Percentiles rank a stretch among this genome's conserved stretches.
phyloP scores from a whole-genome alignment of 164 flowering plant genomes.

The Vitis rotundifolia region DNA sequence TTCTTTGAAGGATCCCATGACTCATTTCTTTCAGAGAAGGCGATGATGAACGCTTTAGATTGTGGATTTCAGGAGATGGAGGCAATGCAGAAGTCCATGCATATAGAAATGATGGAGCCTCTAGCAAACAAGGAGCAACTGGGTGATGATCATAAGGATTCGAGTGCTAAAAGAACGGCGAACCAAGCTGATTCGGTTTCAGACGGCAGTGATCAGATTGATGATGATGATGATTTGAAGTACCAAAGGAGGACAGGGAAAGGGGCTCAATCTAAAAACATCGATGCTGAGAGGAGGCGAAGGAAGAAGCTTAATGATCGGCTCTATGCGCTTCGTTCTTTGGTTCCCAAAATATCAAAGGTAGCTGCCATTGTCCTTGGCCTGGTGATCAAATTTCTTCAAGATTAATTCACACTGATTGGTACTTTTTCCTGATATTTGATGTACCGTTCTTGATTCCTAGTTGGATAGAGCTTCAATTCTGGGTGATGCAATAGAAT shows the following conservation, averaged over 20 bases:
- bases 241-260: constrained; percentile 46
- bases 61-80: constrained; percentile 28
- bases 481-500: constrained; percentile 85
- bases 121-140: constrained; percentile 20
- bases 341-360: constrained; percentile 92
- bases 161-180: constrained; percentile 36
- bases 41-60: constrained; percentile 18
- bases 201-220: constrained; percentile 75
- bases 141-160: constrained; percentile 40
- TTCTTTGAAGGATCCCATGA: constrained; percentile 36
- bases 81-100: constrained; percentile 33
- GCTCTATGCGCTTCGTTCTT: constrained; percentile 68
- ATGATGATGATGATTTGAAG: constrained; percentile 72
- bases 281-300: constrained; percentile 88
- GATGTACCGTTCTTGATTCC: neutral
- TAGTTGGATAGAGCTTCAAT: constrained; percentile 90
- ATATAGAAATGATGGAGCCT: constrained; percentile 23
- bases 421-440: too few species aligned
- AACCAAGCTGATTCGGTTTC: constrained; percentile 52
- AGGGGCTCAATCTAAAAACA: constrained; percentile 68
- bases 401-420: too few species aligned
- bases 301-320: constrained; percentile 93
- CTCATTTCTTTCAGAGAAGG: constrained; percentile 20
- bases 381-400: neutral
- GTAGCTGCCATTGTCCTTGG: constrained; percentile 30